A percentile compares a stretch with the other conserved stretches of the same genome.
These are phyloP conservation scores for Boletus edulis DNA, from an alignment of 768 basidiomycete species.

Conservation along the genomic window DNA sequence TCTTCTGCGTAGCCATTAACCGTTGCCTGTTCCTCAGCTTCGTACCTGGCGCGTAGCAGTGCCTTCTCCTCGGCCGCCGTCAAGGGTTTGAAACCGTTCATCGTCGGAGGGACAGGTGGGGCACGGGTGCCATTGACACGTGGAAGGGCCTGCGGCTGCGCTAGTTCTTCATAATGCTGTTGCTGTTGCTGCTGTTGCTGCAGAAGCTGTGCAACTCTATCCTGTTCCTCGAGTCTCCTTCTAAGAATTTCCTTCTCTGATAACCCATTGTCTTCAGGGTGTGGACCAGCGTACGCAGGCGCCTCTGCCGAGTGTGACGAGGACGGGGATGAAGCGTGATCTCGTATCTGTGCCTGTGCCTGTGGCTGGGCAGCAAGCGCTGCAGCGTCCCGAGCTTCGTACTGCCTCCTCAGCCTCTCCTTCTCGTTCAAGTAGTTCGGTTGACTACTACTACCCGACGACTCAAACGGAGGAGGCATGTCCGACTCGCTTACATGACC, in stretches of 20 bases:
- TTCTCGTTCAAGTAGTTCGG: constrained; percentile 57
- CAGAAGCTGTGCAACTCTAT: constrained; percentile 36
- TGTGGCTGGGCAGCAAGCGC: constrained; percentile 32
- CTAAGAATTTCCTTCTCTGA: constrained; percentile 60
- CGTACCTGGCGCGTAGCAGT: constrained; percentile 59
- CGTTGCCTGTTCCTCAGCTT: constrained; percentile 44
- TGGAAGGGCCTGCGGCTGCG: constrained; percentile 23
- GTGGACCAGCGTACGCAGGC: constrained; percentile 23
- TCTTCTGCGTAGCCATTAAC: constrained; percentile 23
- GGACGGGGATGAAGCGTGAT: constrained; percentile 16
- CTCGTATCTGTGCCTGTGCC: constrained; percentile 12
- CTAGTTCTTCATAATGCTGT: constrained; percentile 12
- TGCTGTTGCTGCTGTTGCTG: constrained; percentile 18
- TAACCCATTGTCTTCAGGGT: constrained; percentile 25
- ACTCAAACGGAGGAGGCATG: constrained; percentile 55
- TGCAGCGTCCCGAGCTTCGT: constrained; percentile 66
- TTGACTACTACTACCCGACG: constrained; percentile 34
- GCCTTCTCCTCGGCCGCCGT: constrained; percentile 84
- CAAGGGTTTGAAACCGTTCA: constrained; percentile 35
- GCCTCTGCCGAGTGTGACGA: constrained; percentile 18
- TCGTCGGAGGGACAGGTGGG: constrained; percentile 28
- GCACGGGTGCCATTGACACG: constrained; percentile 27
- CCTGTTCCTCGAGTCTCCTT: constrained; percentile 55
- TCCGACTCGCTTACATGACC: constrained; percentile 27
- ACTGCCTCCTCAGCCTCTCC: constrained; percentile 60